Base-by-base conservation (phyloP, 2,329 filamentous ascomycete genomes). In the Alternaria ethzedia region DNA sequence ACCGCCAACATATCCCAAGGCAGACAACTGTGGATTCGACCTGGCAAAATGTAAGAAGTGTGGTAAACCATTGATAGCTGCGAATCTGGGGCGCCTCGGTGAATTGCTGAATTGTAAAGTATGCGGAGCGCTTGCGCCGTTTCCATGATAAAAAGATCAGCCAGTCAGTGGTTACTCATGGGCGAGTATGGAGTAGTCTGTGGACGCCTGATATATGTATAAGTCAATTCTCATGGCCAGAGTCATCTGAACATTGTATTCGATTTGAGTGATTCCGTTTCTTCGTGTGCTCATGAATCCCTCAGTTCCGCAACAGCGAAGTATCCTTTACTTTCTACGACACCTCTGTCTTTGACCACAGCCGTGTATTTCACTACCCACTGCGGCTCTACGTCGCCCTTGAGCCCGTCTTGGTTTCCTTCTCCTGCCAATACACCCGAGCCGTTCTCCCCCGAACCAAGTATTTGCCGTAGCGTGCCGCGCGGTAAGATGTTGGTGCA, bases 301-400 rank as follows among this genome's bases (percentile, higher is more conserved):
- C 67, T 70, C 68, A 96, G 80, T 76, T 93, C 90, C 4, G 94
- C 95, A 20, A 90, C 89, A 2, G 95, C 95, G 83, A 97, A 97
- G 81, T 97, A 98, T 8, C 96, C 96, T 84, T 98, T 99, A 78
- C 96, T 97, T 84, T 99, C 96, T 69, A 99, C 95, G 9, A 99
- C 96, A 13, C 96, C 96, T 57, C 96, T 86, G 78, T 98, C 91
- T 79, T 92, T 91, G 44, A 98, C 93, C 62, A 98, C 95, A 1
- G 96, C 96, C 41, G 95, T 97, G 79, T 99, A 99, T 79, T 98
- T 97, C 70, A 95, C 91, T 26, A 98, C 96, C 95, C 96, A 99
- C 78, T 95, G 90, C 26, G 96, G 94, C 62, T 88, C 87, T 52
- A 98, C 86, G 68, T 97, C 89, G 5, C 93, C 94, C 70, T 87